Base-by-base conservation (phyloP, 345 rosid species). In the Dipteronia dyeriana region DNA sequence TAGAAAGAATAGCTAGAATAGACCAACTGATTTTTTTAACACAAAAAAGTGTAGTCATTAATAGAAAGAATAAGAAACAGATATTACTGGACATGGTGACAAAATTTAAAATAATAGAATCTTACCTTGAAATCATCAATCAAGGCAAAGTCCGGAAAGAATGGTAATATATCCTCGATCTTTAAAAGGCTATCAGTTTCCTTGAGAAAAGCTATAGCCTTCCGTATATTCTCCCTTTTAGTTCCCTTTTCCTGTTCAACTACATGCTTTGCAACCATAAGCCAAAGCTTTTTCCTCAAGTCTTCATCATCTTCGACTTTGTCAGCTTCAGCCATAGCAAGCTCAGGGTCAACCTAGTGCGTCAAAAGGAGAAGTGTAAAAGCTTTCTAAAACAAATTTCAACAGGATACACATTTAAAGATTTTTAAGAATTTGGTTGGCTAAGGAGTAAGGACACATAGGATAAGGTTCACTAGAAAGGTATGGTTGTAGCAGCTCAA, bases 241-340 rank as follows among this genome's bases (percentile, higher is more conserved):
- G 91, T 89, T 80, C 98, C 99, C 82, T 90, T 94, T 88, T 96
- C 98, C 86, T 94, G 99, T 79, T 89, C 86, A 73, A 96, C 82
- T 49, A 94, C 97, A 86, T 96, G 99, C 87, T 92, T 96, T 69
- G 99, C 98, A 84, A 96, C 87, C 99, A 96, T 96, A 19, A 96
- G 93, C 97, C 99, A 94, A 66, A 96, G 91, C 87, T 96, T 96
- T 87, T 94, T 96, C 77, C 99, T 92, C 87, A 96, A 82, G 80
- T 96, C 99, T 86, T 94, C 98, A 76, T 96, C 99, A 82, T 96
- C 99, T 88, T 94, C 99, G 82, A 94, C 99, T 87, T 92, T 96
- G 85, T 96, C 98, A 67, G 98, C 99, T 86, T 96, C 99, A 78
- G 97, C 97, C 99, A 96, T 96, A 76, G 97, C 98, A 65, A 96